Percentiles rank a stretch among this genome's conserved stretches.
Evolutionary conservation across 2,329 filamentous ascomycete genomes (phyloP).

Genomic region (Lachnellula arida): DNA sequence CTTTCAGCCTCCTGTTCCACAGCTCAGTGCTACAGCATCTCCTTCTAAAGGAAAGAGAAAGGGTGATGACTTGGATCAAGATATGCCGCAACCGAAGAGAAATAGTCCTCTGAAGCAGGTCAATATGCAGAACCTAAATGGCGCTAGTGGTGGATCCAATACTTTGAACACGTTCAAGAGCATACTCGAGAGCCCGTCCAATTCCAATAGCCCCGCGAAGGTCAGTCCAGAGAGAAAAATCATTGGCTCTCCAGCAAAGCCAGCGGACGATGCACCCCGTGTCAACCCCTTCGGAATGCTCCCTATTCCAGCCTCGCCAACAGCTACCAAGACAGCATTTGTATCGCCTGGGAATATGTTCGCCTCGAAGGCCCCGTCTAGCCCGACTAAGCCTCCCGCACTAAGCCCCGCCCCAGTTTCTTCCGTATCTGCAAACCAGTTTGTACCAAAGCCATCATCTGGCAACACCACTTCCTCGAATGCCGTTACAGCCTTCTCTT

Average conservation of each 20-base stretch:
- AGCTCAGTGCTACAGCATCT: background rate
- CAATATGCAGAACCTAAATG: constrained; percentile 18
- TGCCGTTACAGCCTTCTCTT: constrained; percentile 3
- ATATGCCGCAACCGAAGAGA: constrained; percentile 19
- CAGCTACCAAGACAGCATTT: constrained; percentile 2
- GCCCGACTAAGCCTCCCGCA: background rate
- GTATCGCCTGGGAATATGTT: constrained; percentile 4
- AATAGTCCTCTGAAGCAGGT: constrained; percentile 17
- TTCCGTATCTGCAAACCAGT: background rate
- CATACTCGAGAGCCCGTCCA: constrained; percentile 26
- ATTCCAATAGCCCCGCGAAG: constrained; percentile 4
- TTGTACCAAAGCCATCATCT: constrained; percentile 7
- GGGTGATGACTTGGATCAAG: constrained; percentile 27
- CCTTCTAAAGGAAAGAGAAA: constrained; percentile 29
- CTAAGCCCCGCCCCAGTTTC: constrained; percentile 9
- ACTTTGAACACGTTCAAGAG: constrained; percentile 31
- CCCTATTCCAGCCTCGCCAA: constrained; percentile 16
- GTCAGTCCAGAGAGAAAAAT: constrained; percentile 22
- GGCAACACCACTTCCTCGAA: constrained; percentile 10
- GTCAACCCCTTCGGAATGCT: constrained; percentile 28
- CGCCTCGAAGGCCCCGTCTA: background rate
- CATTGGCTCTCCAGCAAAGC: constrained; percentile 4
- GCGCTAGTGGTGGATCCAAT: constrained; percentile 20
- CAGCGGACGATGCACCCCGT: constrained; percentile 16
- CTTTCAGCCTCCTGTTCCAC: background rate